Evolutionary conservation across 306 rosid genomes (phyloP).

Genomic region (Castanea sativa): DNA sequence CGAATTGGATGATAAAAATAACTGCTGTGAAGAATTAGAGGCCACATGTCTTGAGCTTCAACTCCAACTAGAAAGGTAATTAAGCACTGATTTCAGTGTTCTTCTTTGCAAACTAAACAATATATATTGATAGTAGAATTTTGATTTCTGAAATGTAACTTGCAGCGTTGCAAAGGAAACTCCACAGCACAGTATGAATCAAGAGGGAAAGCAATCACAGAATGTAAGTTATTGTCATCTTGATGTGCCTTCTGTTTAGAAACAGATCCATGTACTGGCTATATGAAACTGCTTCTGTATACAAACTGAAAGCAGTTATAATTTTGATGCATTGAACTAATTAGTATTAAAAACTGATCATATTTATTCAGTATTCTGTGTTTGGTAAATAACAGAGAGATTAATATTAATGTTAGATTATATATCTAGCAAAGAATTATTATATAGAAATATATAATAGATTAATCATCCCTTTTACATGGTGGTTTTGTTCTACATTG

Average conservation of each 20-base stretch:
- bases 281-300: not conserved
- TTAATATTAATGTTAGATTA: not conserved
- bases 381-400: not conserved
- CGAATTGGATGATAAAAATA: slow-evolving; percentile 67
- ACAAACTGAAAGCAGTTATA: not conserved
- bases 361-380: not conserved
- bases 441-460: not conserved
- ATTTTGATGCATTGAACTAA: not conserved
- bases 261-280: not conserved
- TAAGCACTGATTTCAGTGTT: not conserved
- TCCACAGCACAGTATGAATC: slow-evolving; percentile 37
- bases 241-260: not conserved
- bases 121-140: slow-evolving; percentile 1
- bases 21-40: slow-evolving; percentile 70
- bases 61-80: slow-evolving; percentile 84
- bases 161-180: slow-evolving; percentile 64
- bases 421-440: not conserved
- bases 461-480: not conserved
- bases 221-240: slow-evolving; percentile 45
- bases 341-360: not conserved
- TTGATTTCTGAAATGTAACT: slow-evolving; percentile 20
- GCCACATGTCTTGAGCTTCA: slow-evolving; percentile 82
- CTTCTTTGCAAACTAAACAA: slow-evolving; percentile 8
- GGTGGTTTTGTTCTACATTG: not conserved
- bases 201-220: slow-evolving; percentile 55